Evolutionary conservation across 1,284 basidiomycete species (phyloP).

Genomic region (Trichosporon asahii): DNA sequence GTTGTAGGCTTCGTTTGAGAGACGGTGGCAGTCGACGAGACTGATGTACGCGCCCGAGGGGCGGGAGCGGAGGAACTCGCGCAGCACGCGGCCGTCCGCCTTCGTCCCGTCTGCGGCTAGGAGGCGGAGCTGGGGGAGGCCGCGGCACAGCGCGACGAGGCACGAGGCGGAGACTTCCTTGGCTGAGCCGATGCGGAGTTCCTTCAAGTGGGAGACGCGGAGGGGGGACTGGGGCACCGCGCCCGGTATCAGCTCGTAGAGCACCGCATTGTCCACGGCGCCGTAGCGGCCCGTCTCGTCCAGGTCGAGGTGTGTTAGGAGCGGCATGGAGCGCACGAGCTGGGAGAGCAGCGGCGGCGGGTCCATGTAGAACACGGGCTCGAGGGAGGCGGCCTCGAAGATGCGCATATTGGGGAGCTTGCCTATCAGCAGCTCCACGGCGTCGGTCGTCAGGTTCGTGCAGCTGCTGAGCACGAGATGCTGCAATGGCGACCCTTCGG

Average conservation of each 20-base stretch:
- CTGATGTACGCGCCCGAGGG: constrained; percentile 55
- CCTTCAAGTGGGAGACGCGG: constrained; percentile 56
- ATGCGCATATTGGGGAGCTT: constrained; percentile 71
- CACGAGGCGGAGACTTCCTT: constrained; percentile 62
- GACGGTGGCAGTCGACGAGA: constrained; percentile 70
- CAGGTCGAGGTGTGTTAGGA: constrained; percentile 72
- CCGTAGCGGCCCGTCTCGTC: constrained; percentile 63
- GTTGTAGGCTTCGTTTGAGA: constrained; percentile 62
- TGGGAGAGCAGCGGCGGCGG: constrained; percentile 21
- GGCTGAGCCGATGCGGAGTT: constrained; percentile 70
- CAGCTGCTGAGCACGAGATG: constrained; percentile 78
- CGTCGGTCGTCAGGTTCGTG: constrained; percentile 66
- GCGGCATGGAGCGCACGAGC: constrained; percentile 54
- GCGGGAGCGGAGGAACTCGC: constrained; percentile 61
- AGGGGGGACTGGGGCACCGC: constrained; percentile 14
- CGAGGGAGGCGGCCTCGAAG: constrained; percentile 74
- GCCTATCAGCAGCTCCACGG: constrained; percentile 67
- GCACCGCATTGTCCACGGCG: constrained; percentile 68
- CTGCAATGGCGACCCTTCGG: constrained; percentile 56
- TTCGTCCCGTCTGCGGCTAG: constrained; percentile 76
- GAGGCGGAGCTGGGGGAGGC: constrained; percentile 61
- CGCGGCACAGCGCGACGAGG: constrained; percentile 62
- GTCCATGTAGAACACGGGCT: constrained; percentile 27
- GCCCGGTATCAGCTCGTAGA: constrained; percentile 48
- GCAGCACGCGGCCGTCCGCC: constrained; percentile 62